Percentiles rank a stretch among this genome's conserved stretches.
These are phyloP conservation scores for Aspergillus leporis DNA, from an alignment of 495 filamentous ascomycete genomes.

Conservation along the genomic window DNA sequence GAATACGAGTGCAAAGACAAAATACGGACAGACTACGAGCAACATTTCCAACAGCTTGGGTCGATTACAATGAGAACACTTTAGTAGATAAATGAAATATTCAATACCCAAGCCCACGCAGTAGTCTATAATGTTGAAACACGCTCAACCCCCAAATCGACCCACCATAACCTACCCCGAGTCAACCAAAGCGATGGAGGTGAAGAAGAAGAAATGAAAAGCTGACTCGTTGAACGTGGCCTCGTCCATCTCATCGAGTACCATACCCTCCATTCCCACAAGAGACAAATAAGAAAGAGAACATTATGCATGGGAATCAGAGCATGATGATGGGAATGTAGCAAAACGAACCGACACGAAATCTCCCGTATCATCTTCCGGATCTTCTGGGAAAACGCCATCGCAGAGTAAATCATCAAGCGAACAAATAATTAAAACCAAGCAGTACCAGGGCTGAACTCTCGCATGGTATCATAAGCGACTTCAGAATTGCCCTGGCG, in stretches of 20 bases:
- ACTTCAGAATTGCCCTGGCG: slow-evolving; percentile 36
- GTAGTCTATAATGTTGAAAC: slow-evolving; percentile 29
- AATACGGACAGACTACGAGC: slow-evolving; percentile 25
- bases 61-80: background rate
- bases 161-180: slow-evolving; percentile 12
- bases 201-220: slow-evolving; percentile 10
- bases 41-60: background rate
- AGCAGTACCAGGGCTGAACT: slow-evolving; percentile 23
- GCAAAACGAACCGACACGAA: slow-evolving; percentile 21
- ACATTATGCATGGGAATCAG: slow-evolving; percentile 24
- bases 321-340: slow-evolving; percentile 20
- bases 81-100: background rate
- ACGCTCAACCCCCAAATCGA: slow-evolving; percentile 14
- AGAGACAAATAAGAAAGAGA: slow-evolving; percentile 16
- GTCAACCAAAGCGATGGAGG: slow-evolving; percentile 9
- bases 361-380: slow-evolving; percentile 35
- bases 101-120: slow-evolving; percentile 25
- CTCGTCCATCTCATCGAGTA: slow-evolving; percentile 22
- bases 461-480: slow-evolving; percentile 50
- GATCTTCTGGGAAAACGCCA: slow-evolving; percentile 43
- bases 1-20: background rate
- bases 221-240: slow-evolving; percentile 16
- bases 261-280: slow-evolving; percentile 7
- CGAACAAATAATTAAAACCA: slow-evolving; percentile 31
- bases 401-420: slow-evolving; percentile 36